Conservation (phyloP, 129 eudicot genomes). For the Sambucus nigra region DNA sequence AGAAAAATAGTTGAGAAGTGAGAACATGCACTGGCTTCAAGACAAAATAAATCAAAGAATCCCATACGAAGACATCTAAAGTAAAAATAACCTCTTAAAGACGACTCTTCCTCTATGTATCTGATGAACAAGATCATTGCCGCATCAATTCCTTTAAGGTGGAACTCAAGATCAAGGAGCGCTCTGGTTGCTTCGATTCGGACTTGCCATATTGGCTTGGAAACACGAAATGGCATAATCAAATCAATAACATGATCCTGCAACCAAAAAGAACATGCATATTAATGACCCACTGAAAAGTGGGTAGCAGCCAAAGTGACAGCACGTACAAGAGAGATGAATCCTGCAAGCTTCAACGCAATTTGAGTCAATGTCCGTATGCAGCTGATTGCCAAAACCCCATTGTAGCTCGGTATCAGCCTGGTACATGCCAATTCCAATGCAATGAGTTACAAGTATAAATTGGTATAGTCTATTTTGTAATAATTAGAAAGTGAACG, state of each 20-base stretch:
- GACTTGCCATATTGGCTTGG: slow-evolving; percentile 52
- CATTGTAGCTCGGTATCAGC: slow-evolving; percentile 95
- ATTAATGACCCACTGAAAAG: not conserved
- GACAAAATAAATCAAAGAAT: not conserved
- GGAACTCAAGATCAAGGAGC: slow-evolving; percentile 84
- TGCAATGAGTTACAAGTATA: slow-evolving; percentile 10
- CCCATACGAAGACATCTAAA: no score
- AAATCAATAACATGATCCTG: slow-evolving; percentile 65
- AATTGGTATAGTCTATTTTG: not conserved
- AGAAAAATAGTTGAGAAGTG: slow-evolving; percentile 2
- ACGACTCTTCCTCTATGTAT: slow-evolving; percentile 56
- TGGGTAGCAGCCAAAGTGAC: not conserved
- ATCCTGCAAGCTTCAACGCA: slow-evolving; percentile 76
- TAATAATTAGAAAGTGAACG: slow-evolving; percentile 6
- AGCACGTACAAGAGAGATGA: slow-evolving; percentile 54
- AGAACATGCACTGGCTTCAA: not conserved
- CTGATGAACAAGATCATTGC: slow-evolving; percentile 53
- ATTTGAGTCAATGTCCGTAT: slow-evolving; percentile 70
- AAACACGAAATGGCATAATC: slow-evolving; percentile 50
- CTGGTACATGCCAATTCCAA: slow-evolving; percentile 23
- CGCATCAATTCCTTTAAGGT: slow-evolving; percentile 64
- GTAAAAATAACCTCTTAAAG: slow-evolving; percentile 58
- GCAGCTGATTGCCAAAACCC: slow-evolving; percentile 77
- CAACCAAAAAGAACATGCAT: slow-evolving; percentile 6
- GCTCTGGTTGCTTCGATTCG: slow-evolving; percentile 78